Percentiles rank a stretch among this genome's conserved stretches.
Conservation (phyloP, 768 basidiomycete genomes). For the Lactarius pseudohatsudake region DNA sequence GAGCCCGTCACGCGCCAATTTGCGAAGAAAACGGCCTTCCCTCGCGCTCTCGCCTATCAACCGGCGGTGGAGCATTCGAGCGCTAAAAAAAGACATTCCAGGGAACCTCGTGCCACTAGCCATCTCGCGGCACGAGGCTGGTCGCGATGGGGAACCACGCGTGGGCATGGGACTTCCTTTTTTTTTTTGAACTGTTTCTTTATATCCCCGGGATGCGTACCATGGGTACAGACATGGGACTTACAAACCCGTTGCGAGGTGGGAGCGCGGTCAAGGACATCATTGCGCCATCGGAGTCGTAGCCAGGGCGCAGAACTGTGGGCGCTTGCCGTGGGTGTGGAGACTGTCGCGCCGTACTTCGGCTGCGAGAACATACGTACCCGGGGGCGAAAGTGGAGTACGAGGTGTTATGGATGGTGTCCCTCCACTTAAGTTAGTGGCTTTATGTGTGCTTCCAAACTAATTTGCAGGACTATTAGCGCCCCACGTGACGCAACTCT, state of each 20-base stretch:
- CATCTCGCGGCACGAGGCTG: too few species aligned
- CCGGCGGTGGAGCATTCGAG: too few species aligned
- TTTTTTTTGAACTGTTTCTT: too few species aligned
- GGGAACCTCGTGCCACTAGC: too few species aligned
- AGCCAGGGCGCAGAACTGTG: neutral
- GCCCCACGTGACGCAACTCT: neutral
- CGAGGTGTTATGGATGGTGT: slow-evolving; percentile 4
- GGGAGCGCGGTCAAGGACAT: slow-evolving; percentile 2
- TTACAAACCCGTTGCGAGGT: neutral
- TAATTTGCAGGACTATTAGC: neutral
- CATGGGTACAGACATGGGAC: too few species aligned
- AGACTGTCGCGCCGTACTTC: slow-evolving; percentile 12
- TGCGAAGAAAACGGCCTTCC: neutral
- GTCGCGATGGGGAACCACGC: too few species aligned
- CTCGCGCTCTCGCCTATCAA: neutral
- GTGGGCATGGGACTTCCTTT: too few species aligned
- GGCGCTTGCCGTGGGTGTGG: slow-evolving; percentile 13
- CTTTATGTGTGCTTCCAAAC: neutral
- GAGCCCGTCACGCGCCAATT: too few species aligned
- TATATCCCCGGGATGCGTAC: too few species aligned
- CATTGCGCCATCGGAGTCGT: too few species aligned
- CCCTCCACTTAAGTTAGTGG: neutral
- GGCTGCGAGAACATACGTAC: slow-evolving; percentile 10
- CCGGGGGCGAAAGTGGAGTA: slow-evolving; percentile 13
- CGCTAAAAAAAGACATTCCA: too few species aligned